Percentiles rank a stretch among this genome's conserved stretches.
phyloP scores from a whole-genome alignment of 148 eudicot genomes.

The Spergularia bocconei region DNA sequence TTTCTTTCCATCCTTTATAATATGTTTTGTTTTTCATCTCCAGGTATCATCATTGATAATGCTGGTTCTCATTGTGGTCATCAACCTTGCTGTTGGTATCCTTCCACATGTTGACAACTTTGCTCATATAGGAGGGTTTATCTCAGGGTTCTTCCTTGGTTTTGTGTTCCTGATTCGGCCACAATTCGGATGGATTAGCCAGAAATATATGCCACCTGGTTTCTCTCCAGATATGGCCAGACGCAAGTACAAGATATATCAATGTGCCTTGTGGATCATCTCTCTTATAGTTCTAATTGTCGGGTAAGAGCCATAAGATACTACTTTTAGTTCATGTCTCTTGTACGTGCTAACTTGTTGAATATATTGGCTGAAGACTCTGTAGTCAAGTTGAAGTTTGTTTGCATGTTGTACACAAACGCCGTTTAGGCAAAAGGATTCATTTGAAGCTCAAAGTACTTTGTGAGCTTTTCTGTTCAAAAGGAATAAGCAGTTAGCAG shows the following conservation, averaged over 20 bases:
- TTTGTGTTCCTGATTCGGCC: constrained; percentile 81
- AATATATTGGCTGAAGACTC: too few species aligned
- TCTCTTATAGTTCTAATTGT: constrained; percentile 53
- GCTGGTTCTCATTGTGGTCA: constrained; percentile 57
- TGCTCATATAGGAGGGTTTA: constrained; percentile 92
- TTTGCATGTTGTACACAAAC: too few species aligned
- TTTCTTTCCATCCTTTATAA: background rate
- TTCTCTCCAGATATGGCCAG: constrained; percentile 29
- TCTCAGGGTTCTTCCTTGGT: constrained; percentile 81
- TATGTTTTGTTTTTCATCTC: constrained; percentile 7
- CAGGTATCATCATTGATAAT: constrained; percentile 62
- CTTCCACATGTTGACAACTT: constrained; percentile 94
- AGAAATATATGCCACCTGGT: constrained; percentile 46
- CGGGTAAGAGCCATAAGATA: constrained; percentile 45
- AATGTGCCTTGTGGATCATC: constrained; percentile 54
- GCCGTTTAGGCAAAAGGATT: too few species aligned
- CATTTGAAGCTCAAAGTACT: too few species aligned
- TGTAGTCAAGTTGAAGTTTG: too few species aligned
- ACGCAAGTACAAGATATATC: constrained; percentile 64
- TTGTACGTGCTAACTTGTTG: too few species aligned
- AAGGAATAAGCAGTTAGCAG: too few species aligned
- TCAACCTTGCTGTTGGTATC: constrained; percentile 73
- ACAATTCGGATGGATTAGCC: constrained; percentile 72
- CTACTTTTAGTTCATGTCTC: background rate
- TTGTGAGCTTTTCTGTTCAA: too few species aligned